phyloP scores from a whole-genome alignment of 768 basidiomycete species.

The Udeniomyces megalosporus region DNA sequence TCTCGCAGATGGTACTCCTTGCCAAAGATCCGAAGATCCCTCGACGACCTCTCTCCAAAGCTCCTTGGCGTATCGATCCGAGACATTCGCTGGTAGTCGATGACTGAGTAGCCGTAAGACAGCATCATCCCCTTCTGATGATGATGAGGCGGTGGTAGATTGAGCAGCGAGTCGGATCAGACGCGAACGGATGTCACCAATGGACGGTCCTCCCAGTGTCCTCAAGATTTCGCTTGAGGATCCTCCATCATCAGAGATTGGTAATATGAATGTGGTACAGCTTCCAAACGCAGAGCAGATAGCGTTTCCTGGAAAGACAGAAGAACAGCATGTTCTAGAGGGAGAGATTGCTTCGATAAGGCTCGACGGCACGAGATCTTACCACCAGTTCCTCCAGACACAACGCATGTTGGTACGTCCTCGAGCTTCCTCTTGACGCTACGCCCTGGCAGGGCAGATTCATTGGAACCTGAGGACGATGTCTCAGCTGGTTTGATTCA shows the following conservation, averaged over 20 bases:
- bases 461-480: no score
- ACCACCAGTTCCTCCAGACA: constrained; percentile 78
- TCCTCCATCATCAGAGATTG: constrained; percentile 90
- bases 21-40: constrained; percentile 64
- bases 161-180: constrained; percentile 70
- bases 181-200: constrained; percentile 78
- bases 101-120: constrained; percentile 64
- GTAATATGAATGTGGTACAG: constrained; percentile 54
- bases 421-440: neutral
- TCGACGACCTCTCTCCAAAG: constrained; percentile 87
- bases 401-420: neutral
- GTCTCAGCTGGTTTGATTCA: no score
- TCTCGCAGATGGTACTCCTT: constrained; percentile 68
- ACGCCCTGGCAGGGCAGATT: no score
- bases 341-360: neutral
- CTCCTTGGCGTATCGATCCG: constrained; percentile 63
- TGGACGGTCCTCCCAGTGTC: constrained; percentile 73
- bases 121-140: constrained; percentile 28
- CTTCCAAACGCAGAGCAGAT: constrained; percentile 66
- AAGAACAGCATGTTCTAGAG: neutral
- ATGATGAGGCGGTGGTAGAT: constrained; percentile 28
- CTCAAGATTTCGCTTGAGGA: constrained; percentile 89
- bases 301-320: constrained; percentile 44
- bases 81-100: constrained; percentile 51
- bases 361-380: neutral